Evolutionary conservation across 2,329 filamentous ascomycete genomes (phyloP).

Genomic region (Verticillium tricorpus): DNA sequence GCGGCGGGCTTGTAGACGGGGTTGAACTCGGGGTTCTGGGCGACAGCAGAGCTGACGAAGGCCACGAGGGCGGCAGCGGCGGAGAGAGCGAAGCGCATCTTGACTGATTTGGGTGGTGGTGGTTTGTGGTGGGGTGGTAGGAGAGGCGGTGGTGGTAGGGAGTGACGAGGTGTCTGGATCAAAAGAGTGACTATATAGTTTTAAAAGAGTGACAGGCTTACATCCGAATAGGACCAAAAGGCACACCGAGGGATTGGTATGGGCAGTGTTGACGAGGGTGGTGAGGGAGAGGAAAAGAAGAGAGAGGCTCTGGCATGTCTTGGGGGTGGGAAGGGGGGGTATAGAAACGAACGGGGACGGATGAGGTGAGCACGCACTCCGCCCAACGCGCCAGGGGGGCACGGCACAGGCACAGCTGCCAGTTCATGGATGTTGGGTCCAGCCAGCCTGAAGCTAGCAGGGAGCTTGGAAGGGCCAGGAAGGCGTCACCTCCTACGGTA

Average conservation of each 20-base stretch:
- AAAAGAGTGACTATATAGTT: slow-evolving; percentile 4
- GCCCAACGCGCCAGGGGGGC: not conserved
- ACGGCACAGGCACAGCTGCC: too few species aligned
- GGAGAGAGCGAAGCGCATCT: slow-evolving; percentile 48
- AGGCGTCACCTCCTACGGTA: too few species aligned
- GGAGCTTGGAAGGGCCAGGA: too few species aligned
- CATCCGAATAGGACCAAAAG: slow-evolving; percentile 1
- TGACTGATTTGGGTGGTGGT: slow-evolving; percentile 24
- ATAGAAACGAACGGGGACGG: not conserved
- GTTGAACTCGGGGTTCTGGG: slow-evolving; percentile 54
- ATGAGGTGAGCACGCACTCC: not conserved
- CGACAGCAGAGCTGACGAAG: slow-evolving; percentile 44
- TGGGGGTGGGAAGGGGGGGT: not conserved
- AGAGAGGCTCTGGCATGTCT: not conserved
- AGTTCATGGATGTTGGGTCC: too few species aligned
- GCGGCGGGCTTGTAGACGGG: slow-evolving; percentile 42
- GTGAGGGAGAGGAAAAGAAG: slow-evolving; percentile 2
- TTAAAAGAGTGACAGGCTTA: slow-evolving; percentile 1
- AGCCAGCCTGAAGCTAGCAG: too few species aligned
- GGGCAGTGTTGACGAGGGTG: slow-evolving; percentile 6
- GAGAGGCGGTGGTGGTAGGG: not conserved
- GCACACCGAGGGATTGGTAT: not conserved
- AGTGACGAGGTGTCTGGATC: not conserved
- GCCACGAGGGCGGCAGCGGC: slow-evolving; percentile 46
- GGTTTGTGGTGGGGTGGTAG: slow-evolving; percentile 5